Evolutionary conservation across 78 protist genomes (phyloP), one percentile per base, ranked within the genome.

Genomic region (Dictyostelium firmibasis): DNA sequence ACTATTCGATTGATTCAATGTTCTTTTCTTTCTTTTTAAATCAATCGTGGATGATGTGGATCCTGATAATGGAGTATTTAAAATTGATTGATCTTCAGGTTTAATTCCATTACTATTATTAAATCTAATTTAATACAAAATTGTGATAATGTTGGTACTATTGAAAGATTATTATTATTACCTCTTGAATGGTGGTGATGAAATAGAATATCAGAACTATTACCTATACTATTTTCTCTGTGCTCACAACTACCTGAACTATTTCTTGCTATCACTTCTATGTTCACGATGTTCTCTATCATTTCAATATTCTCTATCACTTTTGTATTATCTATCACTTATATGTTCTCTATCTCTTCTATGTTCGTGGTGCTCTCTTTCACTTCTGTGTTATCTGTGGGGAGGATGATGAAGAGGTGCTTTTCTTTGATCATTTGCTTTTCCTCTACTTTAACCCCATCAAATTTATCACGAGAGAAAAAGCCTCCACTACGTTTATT

Each of bases 391-490:
- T 6, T 23, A 23, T 20, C 81, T n/a, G n/a, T n/a, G n/a, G n/a
- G n/a, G n/a, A n/a, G n/a, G n/a, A n/a, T n/a, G n/a, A n/a, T n/a
- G n/a, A n/a, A n/a, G n/a, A n/a, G n/a, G n/a, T 2, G 89, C 60
- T 7, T 67, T 25, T 4, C 81, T 27, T 11, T 75, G 16, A 2
- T 72, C 60, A 14, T 83, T 43, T 41, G 62, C 69, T 23, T 7
- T 23, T 64, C 84, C 2, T 92, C 96, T 23, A 79, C 86, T 4
- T 92, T 83, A 25, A 82, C 95, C 3, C 72, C 89, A 20, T 84
- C 95, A 4, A 47, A 72, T 2, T 82, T 84, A 8, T 84, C 95
- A 16, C 81, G 57, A 5, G 60, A 81, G 84, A 92, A 84, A 5
- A 60, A 9, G 60, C 86, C 23, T 33, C 86, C 29, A 20, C 31